Base-by-base conservation (phyloP, 208 protist genomes). In the Sergeia podlipaevii region DNA sequence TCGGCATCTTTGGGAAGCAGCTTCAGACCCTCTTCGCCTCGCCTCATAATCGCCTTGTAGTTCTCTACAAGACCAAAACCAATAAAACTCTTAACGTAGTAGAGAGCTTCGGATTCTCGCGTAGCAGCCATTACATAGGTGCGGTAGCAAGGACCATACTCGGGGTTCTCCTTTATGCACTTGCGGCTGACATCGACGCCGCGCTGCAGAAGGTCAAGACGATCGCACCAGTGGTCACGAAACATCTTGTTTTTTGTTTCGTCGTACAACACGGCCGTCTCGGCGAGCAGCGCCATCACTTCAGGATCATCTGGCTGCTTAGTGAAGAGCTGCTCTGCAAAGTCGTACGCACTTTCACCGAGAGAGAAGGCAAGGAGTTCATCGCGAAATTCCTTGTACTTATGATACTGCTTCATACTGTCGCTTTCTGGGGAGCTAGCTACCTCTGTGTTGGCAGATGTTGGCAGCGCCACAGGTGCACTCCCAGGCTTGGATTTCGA, bases 121-220 rank as follows among this genome's bases (percentile, higher is more conserved):
- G 79, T 73, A 20, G 86, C 82, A 51, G 73, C 85, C 60, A 93
- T 55, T 24, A 90, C 81, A 49, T 89, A 90, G 52, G 77, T 81
- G 59, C 86, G 77, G 67, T 88, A 89, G 65, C 86, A 93, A 42
- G 81, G 86, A 10, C 80, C 80, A 54, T 89, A 89, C 17, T 86
- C 65, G 11, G 68, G 76, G 65, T 93, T 79, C 56, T 93, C 82
- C 29, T 89, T 85, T 39, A 93, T 84, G 65, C 86, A 93, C 65
- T 90, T 89, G 36, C 81, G 76, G 60, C 80, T 93, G n/a, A 90
- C 81, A 48, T 93, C 86, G 13, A 93, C 78, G 33, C 77, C 86
- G 33, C 79, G 77, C 61, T 93, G 86, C 20, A 93, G 63, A 4
- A 93, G 74, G 45, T 93, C 86, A 20, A 93, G 65, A 5, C 86